phyloP scores from a whole-genome alignment of 1,284 basidiomycete genomes.

The Leucoagaricus sp. region DNA sequence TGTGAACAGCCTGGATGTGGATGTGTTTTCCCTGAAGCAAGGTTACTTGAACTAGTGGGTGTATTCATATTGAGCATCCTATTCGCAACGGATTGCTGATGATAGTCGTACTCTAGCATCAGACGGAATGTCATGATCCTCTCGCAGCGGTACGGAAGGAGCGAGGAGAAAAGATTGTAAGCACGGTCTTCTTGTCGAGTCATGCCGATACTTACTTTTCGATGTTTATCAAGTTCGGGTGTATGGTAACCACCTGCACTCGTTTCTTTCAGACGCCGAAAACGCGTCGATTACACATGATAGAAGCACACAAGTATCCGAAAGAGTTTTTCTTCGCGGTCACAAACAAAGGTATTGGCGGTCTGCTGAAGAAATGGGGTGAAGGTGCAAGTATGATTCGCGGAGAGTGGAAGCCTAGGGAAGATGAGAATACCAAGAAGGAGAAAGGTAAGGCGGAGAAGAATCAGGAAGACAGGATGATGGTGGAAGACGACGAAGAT shows the following conservation, averaged over 20 bases:
- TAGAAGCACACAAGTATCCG: constrained; percentile 80
- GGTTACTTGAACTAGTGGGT: constrained; percentile 77
- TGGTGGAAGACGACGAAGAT: constrained; percentile 23
- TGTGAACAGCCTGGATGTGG: constrained; percentile 71
- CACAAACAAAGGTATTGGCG: constrained; percentile 85
- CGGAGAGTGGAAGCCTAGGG: constrained; percentile 64
- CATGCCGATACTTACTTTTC: constrained; percentile 8
- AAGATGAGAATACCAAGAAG: constrained; percentile 25
- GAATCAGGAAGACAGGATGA: constrained; percentile 23
- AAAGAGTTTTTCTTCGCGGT: constrained; percentile 88
- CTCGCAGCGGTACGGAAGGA: constrained; percentile 73
- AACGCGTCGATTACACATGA: constrained; percentile 77
- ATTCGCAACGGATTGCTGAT: constrained; percentile 16
- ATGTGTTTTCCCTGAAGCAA: constrained; percentile 84
- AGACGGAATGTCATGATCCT: constrained; percentile 87
- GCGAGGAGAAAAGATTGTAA: constrained; percentile 85
- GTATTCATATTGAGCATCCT: not conserved
- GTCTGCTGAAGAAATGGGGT: constrained; percentile 72
- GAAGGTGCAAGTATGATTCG: constrained; percentile 78
- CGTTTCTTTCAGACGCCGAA: constrained; percentile 77
- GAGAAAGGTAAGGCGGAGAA: constrained; percentile 30
- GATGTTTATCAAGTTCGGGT: constrained; percentile 66
- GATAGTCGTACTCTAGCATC: constrained; percentile 55
- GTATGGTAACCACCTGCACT: constrained; percentile 68
- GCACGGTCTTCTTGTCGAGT: constrained; percentile 30